Conservation (phyloP, 1,284 basidiomycete genomes). For the Volvariella volvacea region DNA sequence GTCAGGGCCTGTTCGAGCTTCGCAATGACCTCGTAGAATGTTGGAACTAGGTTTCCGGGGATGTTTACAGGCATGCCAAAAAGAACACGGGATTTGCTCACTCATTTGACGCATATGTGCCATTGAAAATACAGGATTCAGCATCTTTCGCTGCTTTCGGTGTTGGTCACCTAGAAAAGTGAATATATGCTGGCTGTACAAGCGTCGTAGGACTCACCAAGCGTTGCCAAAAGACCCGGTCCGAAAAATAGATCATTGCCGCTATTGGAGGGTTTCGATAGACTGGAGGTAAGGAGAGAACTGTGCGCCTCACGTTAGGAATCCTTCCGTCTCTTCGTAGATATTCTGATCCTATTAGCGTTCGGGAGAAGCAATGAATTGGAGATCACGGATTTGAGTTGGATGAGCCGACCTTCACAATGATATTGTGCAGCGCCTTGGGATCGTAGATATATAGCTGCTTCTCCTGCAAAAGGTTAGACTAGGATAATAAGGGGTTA, state of each 20-base stretch:
- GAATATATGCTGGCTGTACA: not conserved
- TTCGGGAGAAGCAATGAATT: not conserved
- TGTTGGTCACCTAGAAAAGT: slow-evolving; percentile 19
- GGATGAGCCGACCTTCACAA: slow-evolving; percentile 23
- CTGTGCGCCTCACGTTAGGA: slow-evolving; percentile 15
- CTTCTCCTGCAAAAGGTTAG: slow-evolving; percentile 16
- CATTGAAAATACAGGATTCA: slow-evolving; percentile 28
- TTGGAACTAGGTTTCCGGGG: slow-evolving; percentile 18
- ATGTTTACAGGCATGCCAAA: not conserved
- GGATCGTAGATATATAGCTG: slow-evolving; percentile 24
- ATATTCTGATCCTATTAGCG: slow-evolving; percentile 25
- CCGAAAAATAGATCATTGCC: slow-evolving; percentile 17
- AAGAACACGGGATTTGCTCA: slow-evolving; percentile 6
- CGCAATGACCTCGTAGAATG: slow-evolving; percentile 21
- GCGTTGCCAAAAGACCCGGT: slow-evolving; percentile 15
- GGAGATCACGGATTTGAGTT: not conserved
- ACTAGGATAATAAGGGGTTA: not conserved
- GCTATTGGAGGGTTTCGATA: slow-evolving; percentile 10
- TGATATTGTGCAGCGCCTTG: slow-evolving; percentile 26
- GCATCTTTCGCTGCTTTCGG: slow-evolving; percentile 23
- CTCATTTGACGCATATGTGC: slow-evolving; percentile 26
- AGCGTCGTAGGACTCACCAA: slow-evolving; percentile 12
- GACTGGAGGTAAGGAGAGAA: not conserved
- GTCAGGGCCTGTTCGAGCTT: slow-evolving; percentile 12
- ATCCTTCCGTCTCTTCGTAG: slow-evolving; percentile 18